phyloP scores from a whole-genome alignment of 192 early-diverging fungal genomes.

The Backusella tuberculispora region DNA sequence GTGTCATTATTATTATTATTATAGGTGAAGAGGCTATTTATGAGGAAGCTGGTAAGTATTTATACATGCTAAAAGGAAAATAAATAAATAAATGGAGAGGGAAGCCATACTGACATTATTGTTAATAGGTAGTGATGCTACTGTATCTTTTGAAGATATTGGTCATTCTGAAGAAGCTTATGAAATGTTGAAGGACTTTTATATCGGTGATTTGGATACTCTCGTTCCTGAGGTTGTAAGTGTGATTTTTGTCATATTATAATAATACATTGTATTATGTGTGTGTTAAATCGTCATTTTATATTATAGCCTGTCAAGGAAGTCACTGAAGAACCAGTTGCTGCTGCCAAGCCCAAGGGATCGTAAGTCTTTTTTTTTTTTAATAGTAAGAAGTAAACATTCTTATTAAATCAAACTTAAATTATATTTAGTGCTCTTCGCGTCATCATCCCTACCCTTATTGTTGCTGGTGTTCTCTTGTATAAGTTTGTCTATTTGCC shows the following conservation, averaged over 20 bases:
- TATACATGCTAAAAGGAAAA: too few species aligned
- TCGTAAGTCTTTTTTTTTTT: conserved; percentile 16
- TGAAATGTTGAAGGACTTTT: conserved; percentile 57
- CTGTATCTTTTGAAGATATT: conserved; percentile 91
- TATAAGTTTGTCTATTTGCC: conserved; percentile 39
- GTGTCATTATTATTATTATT: background rate
- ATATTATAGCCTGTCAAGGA: background rate
- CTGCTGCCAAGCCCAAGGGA: background rate
- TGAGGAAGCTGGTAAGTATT: conserved; percentile 61
- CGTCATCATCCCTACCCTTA: conserved; percentile 32
- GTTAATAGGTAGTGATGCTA: conserved; percentile 64
- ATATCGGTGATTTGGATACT: conserved; percentile 22
- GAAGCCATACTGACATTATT: conserved; percentile 16
- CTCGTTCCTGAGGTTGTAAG: conserved; percentile 27
- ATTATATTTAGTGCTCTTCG: conserved; percentile 28
- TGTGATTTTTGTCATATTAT: background rate
- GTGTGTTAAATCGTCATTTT: background rate
- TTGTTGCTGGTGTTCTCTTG: conserved; percentile 32
- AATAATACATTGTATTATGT: background rate
- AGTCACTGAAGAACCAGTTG: background rate
- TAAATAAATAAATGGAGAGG: background rate
- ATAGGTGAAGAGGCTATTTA: conserved; percentile 88
- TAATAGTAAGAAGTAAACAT: background rate
- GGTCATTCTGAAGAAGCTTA: conserved; percentile 90
- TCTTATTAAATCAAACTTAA: background rate